Evolutionary conservation across 106 monocot species (phyloP), one percentile per base, ranked within the genome.

Genomic region (Acorus gramineus): DNA sequence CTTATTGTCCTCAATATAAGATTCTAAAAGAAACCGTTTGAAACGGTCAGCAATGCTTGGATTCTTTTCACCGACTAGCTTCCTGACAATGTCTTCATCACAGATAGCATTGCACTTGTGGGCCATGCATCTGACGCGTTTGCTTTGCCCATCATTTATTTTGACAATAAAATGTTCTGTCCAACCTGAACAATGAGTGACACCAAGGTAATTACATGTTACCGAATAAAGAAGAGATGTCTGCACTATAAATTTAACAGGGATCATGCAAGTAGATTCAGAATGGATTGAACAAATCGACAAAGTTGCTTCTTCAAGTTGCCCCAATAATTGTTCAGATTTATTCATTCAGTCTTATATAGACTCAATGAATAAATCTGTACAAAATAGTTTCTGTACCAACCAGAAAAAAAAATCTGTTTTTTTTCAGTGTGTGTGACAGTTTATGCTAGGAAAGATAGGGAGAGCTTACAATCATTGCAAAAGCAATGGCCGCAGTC

Each of bases 1-100:
- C 57, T 90, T 80, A 62, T 95, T 95, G 64, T 95, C 95, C 64
- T 95, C 95, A 62, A 95, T 84, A 65, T 95, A 95, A 2, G 95
- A 95, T 72, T 90, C 95, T 48, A 95, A 76, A 44, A 95, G 76
- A 71, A 82, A 86, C 8, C 82, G 84, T 14, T 95, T 85, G 80
- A 95, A 95, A 42, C 87, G 84, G 52, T 80, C 76, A 42, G 90
- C 90, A 76, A 95, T 76, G 47, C 82, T 76, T 11, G 84, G 84
- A 83, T 80, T 62, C 46, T 66, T 80, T 68, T 65, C 59, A 54
- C 66, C 76, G 69, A 90, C 84, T 47, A 95, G 62, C 50, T 65
- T 71, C 57, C 80, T 77, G 8, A 95, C 66, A 73, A 84, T 49
- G 53, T 81, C 77, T 71, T 94, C 93, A 69, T 89, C 84, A 62